Evolutionary conservation across 176 grass and related monocot genomes (phyloP).

Genomic region (Metroxylon sagu): DNA sequence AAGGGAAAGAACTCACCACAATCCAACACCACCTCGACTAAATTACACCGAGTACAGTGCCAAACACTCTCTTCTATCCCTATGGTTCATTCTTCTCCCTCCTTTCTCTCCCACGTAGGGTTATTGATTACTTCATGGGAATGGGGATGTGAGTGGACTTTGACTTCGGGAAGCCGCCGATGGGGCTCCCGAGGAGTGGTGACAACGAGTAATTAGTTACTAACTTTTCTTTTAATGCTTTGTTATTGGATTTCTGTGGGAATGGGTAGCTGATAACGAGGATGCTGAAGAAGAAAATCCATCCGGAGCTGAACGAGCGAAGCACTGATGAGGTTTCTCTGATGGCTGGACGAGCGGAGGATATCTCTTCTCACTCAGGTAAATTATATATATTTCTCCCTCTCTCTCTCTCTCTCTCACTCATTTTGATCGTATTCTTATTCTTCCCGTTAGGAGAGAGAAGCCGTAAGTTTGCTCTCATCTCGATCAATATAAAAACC

Average conservation of each 20-base stretch:
- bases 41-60: slow-evolving; percentile 53
- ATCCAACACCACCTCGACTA: slow-evolving; percentile 30
- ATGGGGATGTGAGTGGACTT: neutral
- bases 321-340: slow-evolving; percentile 34
- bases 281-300: slow-evolving; percentile 94
- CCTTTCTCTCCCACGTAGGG: slow-evolving; percentile 5
- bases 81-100: slow-evolving; percentile 12
- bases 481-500: too few relatives aligned
- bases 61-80: too few relatives aligned
- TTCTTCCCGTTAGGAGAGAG: too few relatives aligned
- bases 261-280: slow-evolving; percentile 83
- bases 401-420: too few relatives aligned
- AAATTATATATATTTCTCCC: too few relatives aligned
- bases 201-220: slow-evolving; percentile 1
- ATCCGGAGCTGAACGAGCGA: slow-evolving; percentile 58
- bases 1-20: slow-evolving; percentile 20
- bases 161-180: slow-evolving; percentile 17
- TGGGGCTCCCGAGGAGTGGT: neutral
- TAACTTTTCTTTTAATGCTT: neutral
- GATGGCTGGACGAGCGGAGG: neutral
- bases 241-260: slow-evolving; percentile 18
- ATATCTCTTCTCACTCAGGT: too few relatives aligned
- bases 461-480: too few relatives aligned
- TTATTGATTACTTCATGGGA: neutral
- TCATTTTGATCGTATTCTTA: too few relatives aligned